These are phyloP conservation scores for Castanopsis chinensis DNA, from an alignment of 306 rosid genomes.

Conservation along the genomic window DNA sequence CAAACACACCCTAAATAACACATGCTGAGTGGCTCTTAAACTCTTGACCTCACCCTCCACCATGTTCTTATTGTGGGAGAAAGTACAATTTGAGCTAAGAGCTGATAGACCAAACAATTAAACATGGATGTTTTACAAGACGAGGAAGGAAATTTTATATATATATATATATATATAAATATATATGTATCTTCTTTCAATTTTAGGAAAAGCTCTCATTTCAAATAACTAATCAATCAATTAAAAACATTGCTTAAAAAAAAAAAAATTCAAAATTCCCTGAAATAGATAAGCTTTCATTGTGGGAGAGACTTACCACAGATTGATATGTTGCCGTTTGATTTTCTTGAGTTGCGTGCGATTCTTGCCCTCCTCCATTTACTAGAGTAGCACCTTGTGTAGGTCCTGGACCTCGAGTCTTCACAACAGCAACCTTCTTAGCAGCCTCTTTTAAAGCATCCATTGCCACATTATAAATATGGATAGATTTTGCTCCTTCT, in stretches of 20 bases:
- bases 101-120: neutral
- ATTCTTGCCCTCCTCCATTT: conserved; percentile 53
- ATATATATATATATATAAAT: too few species aligned
- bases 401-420: conserved; percentile 45
- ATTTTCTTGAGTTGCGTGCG: conserved; percentile 56
- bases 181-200: too few species aligned
- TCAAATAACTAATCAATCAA: neutral
- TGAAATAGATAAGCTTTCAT: conserved; percentile 9
- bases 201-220: too few species aligned
- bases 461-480: conserved; percentile 76
- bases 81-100: neutral
- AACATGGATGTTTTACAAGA: neutral
- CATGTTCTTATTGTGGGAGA: neutral
- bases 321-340: conserved; percentile 40
- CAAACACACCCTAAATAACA: too few species aligned
- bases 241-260: neutral
- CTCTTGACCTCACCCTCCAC: neutral
- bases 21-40: neutral
- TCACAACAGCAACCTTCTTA: conserved; percentile 58
- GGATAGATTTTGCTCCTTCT: conserved; percentile 90
- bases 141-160: neutral
- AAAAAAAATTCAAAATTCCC: neutral
- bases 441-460: conserved; percentile 78
- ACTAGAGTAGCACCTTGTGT: conserved; percentile 40
- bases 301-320: conserved; percentile 48